Conservation (phyloP, 208 protist species). For the Leishmania lainsoni region DNA sequence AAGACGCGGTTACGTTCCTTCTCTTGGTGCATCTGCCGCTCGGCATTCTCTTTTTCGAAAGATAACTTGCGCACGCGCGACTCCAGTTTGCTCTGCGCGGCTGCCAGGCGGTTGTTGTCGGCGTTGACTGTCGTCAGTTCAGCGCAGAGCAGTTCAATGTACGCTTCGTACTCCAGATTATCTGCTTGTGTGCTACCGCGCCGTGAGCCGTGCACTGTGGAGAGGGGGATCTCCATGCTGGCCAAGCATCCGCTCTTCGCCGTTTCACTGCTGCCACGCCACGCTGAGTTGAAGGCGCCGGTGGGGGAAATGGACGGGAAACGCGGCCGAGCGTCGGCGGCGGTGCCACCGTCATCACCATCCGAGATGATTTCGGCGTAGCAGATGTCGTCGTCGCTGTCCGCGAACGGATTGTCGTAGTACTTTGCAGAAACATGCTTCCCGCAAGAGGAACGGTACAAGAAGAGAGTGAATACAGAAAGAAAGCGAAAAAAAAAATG, state of each 20-base stretch:
- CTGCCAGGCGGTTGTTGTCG: slow-evolving; percentile 51
- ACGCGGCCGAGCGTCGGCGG: neutral
- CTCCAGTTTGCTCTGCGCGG: slow-evolving; percentile 54
- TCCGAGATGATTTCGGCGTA: slow-evolving; percentile 53
- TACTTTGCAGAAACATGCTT: slow-evolving; percentile 40
- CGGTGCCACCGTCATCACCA: neutral
- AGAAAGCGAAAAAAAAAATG: neutral
- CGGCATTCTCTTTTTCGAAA: slow-evolving; percentile 69
- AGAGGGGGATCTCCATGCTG: slow-evolving; percentile 21
- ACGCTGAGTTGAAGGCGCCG: neutral
- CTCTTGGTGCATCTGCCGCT: slow-evolving; percentile 57
- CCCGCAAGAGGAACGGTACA: neutral
- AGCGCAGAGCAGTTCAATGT: slow-evolving; percentile 55
- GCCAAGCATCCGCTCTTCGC: neutral
- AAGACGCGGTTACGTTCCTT: slow-evolving; percentile 52
- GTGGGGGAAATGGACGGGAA: neutral
- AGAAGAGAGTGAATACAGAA: neutral
- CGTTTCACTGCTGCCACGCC: slow-evolving; percentile 4
- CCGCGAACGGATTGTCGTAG: slow-evolving; percentile 70
- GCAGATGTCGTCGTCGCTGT: slow-evolving; percentile 64
- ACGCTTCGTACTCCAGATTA: slow-evolving; percentile 26
- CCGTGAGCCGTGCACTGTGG: slow-evolving; percentile 1
- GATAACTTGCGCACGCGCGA: slow-evolving; percentile 42
- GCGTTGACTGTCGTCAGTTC: slow-evolving; percentile 47
- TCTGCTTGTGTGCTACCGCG: slow-evolving; percentile 5